Conservation (phyloP, 345 rosid species). For the Gossypium bickii region DNA sequence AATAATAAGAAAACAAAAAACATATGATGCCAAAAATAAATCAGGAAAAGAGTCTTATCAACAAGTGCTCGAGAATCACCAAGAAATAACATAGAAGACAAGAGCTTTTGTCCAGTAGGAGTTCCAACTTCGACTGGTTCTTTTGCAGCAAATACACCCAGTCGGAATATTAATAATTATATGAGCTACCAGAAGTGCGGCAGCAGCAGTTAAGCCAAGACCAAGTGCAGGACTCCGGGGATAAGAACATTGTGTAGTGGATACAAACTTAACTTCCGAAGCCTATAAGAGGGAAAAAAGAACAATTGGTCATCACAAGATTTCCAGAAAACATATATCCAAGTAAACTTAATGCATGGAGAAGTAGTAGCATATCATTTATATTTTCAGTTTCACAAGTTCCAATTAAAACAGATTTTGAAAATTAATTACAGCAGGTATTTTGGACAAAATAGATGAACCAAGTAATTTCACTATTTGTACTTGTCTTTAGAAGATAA, state of each 20-base stretch:
- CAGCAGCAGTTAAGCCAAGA: slow-evolving; percentile 75
- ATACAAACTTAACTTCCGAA: slow-evolving; percentile 44
- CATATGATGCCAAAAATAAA: neutral
- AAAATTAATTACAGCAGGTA: neutral
- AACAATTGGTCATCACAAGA: neutral
- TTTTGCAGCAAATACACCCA: slow-evolving; percentile 82
- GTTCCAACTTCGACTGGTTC: slow-evolving; percentile 46
- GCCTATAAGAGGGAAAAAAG: slow-evolving; percentile 41
- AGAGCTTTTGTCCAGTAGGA: slow-evolving; percentile 63
- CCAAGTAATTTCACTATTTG: neutral
- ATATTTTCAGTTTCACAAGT: neutral
- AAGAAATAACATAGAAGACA: slow-evolving; percentile 70
- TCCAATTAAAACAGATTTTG: neutral
- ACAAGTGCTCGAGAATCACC: slow-evolving; percentile 41
- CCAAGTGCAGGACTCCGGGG: slow-evolving; percentile 70
- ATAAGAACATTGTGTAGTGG: slow-evolving; percentile 58
- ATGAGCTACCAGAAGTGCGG: slow-evolving; percentile 70
- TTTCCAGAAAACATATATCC: neutral
- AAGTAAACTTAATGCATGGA: neutral
- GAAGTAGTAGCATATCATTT: neutral
- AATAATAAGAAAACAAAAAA: neutral
- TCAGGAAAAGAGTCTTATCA: neutral
- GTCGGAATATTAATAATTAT: slow-evolving; percentile 49
- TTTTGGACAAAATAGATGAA: neutral
- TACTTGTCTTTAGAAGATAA: neutral